Base-by-base conservation (phyloP, 1,139 yeast species). In the Taphrina betulina region DNA sequence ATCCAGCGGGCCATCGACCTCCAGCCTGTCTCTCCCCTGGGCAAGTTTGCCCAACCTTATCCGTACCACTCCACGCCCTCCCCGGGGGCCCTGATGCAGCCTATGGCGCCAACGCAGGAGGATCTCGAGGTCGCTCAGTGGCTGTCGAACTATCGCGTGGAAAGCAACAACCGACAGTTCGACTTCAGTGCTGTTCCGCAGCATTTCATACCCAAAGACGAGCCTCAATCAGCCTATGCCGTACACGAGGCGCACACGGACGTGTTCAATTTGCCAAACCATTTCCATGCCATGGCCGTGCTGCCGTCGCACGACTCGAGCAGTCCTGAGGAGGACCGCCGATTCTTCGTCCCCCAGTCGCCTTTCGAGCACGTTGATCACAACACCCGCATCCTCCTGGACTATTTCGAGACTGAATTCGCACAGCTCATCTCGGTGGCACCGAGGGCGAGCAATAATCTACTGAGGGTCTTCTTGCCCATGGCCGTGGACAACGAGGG, bases 291-390 rank as follows among this genome's bases (percentile, higher is more conserved):
- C 37, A 8, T 12, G 5, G 37, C 17, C 14, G 14, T 8, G 8
- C 37, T 34, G n/a, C 7, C 16, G 7, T 10, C 37, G 19, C 19
- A 34, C 14, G 5, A 16, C 17, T 8, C 14, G 14, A 34, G 37
- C 19, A 34, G 37, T 34, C 37, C 37, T 10, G 37, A 34, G 37
- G 37, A 34, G 19, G 37, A 34, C 14, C 8, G 37, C 14, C 8
- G 37, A 7, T 34, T 34, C 37, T 34, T 34, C 19, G 5, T 34
- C n/a, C 14, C 7, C 7, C 7, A 14, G n/a, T 34, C 37, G 5
- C 37, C 37, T 7, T 34, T 34, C 37, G 37, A 34, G 37, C 14
- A 34, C 17, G 37, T 34, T n/a, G 37, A 34, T 34, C 37, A 7
- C 37, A 14, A 34, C 19, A 34, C 37, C 14, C 8, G 37, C 14